A percentile compares a stretch with the other conserved stretches of the same genome.
These are phyloP conservation scores for Umbelopsis ramanniana DNA, from an alignment of 192 early-diverging fungal genomes.

Conservation along the genomic window DNA sequence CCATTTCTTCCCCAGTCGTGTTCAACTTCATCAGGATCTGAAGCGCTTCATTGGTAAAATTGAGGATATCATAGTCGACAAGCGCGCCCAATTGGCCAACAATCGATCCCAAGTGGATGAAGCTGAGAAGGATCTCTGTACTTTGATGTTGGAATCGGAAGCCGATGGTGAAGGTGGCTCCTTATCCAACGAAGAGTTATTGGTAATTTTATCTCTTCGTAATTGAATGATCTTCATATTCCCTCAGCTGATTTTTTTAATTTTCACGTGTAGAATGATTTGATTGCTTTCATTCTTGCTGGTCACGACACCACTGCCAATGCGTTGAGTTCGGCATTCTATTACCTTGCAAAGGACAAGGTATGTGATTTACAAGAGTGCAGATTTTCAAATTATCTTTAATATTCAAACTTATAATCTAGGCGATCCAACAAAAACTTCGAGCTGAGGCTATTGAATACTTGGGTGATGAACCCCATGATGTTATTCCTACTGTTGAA, in stretches of 20 bases:
- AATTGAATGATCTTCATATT: conserved; percentile 12
- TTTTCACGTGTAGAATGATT: conserved; percentile 56
- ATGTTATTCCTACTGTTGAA: conserved; percentile 54
- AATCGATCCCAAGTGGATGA: conserved; percentile 25
- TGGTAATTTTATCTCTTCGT: conserved; percentile 41
- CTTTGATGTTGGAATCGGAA: conserved; percentile 61
- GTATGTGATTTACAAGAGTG: not conserved
- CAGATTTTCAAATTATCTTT: not conserved
- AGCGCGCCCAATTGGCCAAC: too few species aligned
- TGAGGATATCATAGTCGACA: too few species aligned
- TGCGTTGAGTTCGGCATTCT: conserved; percentile 45
- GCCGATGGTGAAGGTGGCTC: conserved; percentile 41
- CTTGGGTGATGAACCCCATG: conserved; percentile 53
- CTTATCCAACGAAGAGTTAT: conserved; percentile 22
- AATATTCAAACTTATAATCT: conserved; percentile 28
- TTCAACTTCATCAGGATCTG: too few species aligned
- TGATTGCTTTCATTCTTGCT: conserved; percentile 57
- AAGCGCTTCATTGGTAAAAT: too few species aligned
- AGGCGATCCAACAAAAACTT: conserved; percentile 53
- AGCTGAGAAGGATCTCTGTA: conserved; percentile 46
- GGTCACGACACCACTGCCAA: conserved; percentile 55
- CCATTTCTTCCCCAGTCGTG: too few species aligned
- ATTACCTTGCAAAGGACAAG: conserved; percentile 49
- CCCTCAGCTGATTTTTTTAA: conserved; percentile 10
- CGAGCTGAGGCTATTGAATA: conserved; percentile 54